Evolutionary conservation across 805 yeast genomes (phyloP).

Genomic region (Kuraishia cidri): DNA sequence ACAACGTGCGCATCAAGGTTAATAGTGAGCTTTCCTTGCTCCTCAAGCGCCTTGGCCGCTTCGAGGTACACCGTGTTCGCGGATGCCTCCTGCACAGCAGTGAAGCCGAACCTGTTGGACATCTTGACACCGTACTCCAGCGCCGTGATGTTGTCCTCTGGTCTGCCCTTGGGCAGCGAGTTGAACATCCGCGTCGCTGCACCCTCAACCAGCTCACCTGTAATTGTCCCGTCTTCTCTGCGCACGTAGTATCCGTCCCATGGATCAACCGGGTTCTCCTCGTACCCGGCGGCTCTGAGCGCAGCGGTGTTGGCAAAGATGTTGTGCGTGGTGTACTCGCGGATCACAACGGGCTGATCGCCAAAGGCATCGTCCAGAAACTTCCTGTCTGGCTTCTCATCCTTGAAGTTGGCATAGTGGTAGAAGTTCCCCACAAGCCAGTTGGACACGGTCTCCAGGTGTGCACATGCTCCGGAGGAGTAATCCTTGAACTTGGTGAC

Average conservation of each 20-base stretch:
- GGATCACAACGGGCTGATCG: slow-evolving; percentile 17
- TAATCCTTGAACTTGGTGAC: slow-evolving; percentile 13
- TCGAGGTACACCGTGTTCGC: slow-evolving; percentile 15
- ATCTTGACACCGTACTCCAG: slow-evolving; percentile 15
- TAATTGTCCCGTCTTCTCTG: slow-evolving; percentile 16
- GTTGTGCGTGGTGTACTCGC: slow-evolving; percentile 17
- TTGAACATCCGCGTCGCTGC: slow-evolving; percentile 14
- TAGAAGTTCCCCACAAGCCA: slow-evolving; percentile 18
- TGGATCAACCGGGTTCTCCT: slow-evolving; percentile 15
- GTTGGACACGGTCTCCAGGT: slow-evolving; percentile 12
- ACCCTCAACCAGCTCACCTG: slow-evolving; percentile 17
- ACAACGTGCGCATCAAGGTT: slow-evolving; percentile 17
- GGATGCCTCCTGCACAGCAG: slow-evolving; percentile 16
- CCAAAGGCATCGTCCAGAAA: slow-evolving; percentile 18
- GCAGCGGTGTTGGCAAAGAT: slow-evolving; percentile 18
- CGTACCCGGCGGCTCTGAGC: slow-evolving; percentile 17
- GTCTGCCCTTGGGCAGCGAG: slow-evolving; percentile 12
- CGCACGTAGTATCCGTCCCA: slow-evolving; percentile 17
- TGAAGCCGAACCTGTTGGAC: slow-evolving; percentile 16
- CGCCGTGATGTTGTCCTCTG: slow-evolving; percentile 12
- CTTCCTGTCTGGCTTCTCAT: slow-evolving; percentile 15
- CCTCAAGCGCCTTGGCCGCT: slow-evolving; percentile 14
- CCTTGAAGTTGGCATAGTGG: slow-evolving; percentile 14
- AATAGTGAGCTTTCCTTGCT: slow-evolving; percentile 10
- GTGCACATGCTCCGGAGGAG: slow-evolving; percentile 9